A percentile compares a stretch with the other conserved stretches of the same genome.
Conservation (phyloP, 805 yeast species). For the Teunomyces atbi region DNA sequence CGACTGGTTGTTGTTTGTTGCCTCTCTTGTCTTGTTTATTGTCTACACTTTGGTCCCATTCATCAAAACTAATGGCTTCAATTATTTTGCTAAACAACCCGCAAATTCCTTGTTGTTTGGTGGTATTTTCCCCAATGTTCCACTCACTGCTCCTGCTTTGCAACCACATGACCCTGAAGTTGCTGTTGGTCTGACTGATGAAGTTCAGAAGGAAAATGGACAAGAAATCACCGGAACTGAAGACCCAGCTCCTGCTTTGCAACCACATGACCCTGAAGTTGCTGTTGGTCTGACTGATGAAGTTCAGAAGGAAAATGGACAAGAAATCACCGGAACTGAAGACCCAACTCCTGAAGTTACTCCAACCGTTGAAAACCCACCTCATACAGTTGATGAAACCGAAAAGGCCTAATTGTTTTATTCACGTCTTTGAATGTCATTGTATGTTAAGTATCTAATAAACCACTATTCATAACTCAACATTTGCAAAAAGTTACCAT, state of each 20-base stretch:
- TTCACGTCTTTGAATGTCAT: too few relatives aligned
- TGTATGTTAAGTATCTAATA: too few relatives aligned
- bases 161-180: not conserved
- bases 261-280: not conserved
- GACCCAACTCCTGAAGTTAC: not conserved
- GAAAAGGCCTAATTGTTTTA: not conserved
- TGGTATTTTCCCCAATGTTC: constrained; percentile 2
- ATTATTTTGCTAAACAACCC: not conserved
- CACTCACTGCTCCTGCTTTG: not conserved
- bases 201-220: not conserved
- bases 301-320: not conserved
- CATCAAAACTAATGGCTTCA: constrained; percentile 1
- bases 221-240: not conserved
- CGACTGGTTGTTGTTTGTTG: constrained; percentile 19
- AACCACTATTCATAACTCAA: too few relatives aligned
- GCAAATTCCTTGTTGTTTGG: constrained; percentile 1
- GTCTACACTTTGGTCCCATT: constrained; percentile 17
- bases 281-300: not conserved
- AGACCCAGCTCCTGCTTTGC: not conserved
- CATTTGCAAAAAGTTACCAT: too few relatives aligned
- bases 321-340: not conserved
- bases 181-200: not conserved
- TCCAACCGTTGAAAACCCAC: not conserved
- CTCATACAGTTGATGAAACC: not conserved
- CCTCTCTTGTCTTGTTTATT: constrained; percentile 15